These are phyloP conservation scores for Alternaria consortialis DNA, from an alignment of 2,329 filamentous ascomycete genomes.

Conservation along the genomic window DNA sequence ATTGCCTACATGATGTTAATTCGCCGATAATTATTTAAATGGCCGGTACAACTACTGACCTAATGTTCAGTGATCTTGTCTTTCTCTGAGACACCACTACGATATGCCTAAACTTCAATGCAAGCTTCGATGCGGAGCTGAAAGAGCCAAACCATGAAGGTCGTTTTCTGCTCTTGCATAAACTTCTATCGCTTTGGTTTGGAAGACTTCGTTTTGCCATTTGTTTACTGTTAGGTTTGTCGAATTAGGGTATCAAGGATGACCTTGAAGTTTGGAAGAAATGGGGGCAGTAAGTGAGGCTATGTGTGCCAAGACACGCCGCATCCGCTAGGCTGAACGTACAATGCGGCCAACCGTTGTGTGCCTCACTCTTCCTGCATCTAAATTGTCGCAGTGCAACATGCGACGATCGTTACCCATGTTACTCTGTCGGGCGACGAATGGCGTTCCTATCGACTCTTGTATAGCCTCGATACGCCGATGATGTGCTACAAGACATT, in stretches of 20 bases:
- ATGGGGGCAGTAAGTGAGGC: background rate
- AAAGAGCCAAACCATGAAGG: background rate
- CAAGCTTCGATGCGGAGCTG: background rate
- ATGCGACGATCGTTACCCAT: background rate
- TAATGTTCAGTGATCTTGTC: background rate
- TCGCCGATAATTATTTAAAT: too few species aligned
- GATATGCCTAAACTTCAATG: background rate
- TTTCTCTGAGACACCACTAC: background rate
- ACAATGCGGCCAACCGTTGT: background rate
- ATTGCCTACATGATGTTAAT: background rate
- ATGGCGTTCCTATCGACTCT: background rate
- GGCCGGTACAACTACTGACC: background rate
- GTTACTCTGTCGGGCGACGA: background rate
- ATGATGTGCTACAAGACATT: background rate
- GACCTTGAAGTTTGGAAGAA: background rate
- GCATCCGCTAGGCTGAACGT: background rate
- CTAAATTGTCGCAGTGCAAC: background rate
- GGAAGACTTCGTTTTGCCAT: background rate
- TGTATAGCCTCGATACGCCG: background rate
- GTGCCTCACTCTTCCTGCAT: background rate
- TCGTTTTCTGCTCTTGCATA: background rate
- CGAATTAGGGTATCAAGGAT: background rate
- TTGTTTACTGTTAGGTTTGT: background rate
- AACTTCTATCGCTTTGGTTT: background rate
- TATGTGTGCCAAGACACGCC: background rate